These are phyloP conservation scores for Persicaria tinctoria DNA, from an alignment of 148 eudicot species.

Conservation along the genomic window DNA sequence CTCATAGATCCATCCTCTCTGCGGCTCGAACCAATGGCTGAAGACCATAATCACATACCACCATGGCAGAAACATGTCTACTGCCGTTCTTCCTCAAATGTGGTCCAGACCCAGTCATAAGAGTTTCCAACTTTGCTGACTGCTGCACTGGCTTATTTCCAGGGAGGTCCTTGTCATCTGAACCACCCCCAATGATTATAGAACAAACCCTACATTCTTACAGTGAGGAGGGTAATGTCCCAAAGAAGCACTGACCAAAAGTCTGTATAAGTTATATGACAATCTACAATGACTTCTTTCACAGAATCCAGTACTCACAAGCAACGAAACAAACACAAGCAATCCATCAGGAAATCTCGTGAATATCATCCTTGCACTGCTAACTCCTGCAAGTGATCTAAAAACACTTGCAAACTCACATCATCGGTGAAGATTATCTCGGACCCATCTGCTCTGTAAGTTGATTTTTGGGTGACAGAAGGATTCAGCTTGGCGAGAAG, in stretches of 20 bases:
- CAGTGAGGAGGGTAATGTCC: neutral
- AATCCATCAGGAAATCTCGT: neutral
- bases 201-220: neutral
- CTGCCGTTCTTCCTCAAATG: no score
- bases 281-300: neutral
- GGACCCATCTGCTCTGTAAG: conserved; percentile 37
- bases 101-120: neutral
- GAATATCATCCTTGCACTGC: conserved; percentile 69
- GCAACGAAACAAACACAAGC: neutral
- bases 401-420: conserved; percentile 84
- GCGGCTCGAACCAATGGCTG: neutral
- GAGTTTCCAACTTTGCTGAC: neutral
- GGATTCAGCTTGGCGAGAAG: conserved; percentile 95
- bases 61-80: neutral
- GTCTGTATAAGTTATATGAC: neutral
- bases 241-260: neutral
- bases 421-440: conserved; percentile 88
- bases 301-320: neutral
- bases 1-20: neutral
- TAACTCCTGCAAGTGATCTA: conserved; percentile 78
- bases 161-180: neutral
- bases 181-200: neutral
- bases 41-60: neutral
- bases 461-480: conserved; percentile 84
- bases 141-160: neutral